Percentiles rank a stretch among this genome's conserved stretches.
Conservation (phyloP, 192 early-diverging fungal genomes). For the Backusella macrospora region DNA sequence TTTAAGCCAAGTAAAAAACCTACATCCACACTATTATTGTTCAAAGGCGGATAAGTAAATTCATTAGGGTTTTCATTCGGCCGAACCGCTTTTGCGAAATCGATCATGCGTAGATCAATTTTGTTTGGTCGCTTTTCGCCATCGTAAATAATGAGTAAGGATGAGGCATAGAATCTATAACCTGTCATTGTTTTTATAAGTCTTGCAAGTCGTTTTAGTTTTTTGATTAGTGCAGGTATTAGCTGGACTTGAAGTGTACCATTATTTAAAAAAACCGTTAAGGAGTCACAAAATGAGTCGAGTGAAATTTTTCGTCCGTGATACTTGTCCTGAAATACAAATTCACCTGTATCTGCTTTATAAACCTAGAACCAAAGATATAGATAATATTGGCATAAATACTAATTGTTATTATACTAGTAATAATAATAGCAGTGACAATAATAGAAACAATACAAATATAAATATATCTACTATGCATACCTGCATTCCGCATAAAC, state of each 20-base stretch:
- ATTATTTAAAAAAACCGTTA: slow-evolving; percentile 86
- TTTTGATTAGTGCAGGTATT: slow-evolving; percentile 81
- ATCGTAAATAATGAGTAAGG: slow-evolving; percentile 92
- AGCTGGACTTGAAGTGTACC: slow-evolving; percentile 72
- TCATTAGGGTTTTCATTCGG: slow-evolving; percentile 39
- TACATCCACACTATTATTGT: slow-evolving; percentile 59
- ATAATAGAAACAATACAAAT: not conserved
- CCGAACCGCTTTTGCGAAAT: slow-evolving; percentile 92
- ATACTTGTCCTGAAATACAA: slow-evolving; percentile 94
- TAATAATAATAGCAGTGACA: not conserved
- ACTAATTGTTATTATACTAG: not conserved
- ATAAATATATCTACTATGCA: slow-evolving; percentile 13
- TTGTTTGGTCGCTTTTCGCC: slow-evolving; percentile 27
- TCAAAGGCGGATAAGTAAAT: slow-evolving; percentile 47
- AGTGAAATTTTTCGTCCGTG: slow-evolving; percentile 85
- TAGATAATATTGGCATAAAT: not conserved
- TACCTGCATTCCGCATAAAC: slow-evolving; percentile 98
- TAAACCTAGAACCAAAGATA: slow-evolving; percentile 64
- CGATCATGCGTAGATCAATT: slow-evolving; percentile 92
- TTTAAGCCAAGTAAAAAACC: slow-evolving; percentile 80
- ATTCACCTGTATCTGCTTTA: slow-evolving; percentile 74
- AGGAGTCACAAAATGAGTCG: slow-evolving; percentile 76
- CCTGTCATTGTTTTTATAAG: slow-evolving; percentile 76
- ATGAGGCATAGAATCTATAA: slow-evolving; percentile 93
- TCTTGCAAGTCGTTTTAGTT: slow-evolving; percentile 73